Conservation (phyloP, 75 land plant genomes). For the Pinus tabuliformis region DNA sequence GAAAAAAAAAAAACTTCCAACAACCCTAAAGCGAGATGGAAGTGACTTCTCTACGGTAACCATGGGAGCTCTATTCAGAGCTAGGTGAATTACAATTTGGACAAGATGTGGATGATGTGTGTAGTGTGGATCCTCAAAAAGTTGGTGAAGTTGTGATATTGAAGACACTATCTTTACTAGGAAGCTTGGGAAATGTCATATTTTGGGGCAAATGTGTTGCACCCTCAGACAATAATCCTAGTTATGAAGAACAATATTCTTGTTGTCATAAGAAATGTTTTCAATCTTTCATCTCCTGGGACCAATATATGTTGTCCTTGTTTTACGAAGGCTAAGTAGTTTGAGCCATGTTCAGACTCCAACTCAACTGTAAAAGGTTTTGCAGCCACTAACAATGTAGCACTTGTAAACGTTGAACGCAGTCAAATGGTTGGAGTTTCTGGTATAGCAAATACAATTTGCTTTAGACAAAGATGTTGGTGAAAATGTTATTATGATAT, state of each 20-base stretch:
- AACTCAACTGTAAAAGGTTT: constrained; percentile 82
- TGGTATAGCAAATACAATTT: too few species aligned
- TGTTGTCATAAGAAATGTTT: constrained; percentile 84
- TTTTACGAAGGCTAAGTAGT: constrained; percentile 23
- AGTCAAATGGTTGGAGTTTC: too few species aligned
- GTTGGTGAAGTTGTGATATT: constrained; percentile 92
- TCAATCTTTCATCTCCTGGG: constrained; percentile 88
- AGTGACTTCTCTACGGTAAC: constrained; percentile 99
- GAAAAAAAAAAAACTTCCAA: constrained; percentile 84
- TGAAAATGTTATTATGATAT: too few species aligned
- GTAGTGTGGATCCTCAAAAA: constrained; percentile 97
- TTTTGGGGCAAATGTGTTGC: constrained; percentile 97
- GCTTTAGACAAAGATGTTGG: too few species aligned
- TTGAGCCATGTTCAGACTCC: constrained; percentile 1
- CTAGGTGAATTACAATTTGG: constrained; percentile 91
- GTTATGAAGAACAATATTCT: constrained; percentile 94
- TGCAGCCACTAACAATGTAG: constrained; percentile 91
- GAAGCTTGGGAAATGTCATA: constrained; percentile 99
- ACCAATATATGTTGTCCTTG: constrained; percentile 68
- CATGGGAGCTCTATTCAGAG: constrained; percentile 78
- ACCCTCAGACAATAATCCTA: constrained; percentile 95
- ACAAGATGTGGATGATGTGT: constrained; percentile 99
- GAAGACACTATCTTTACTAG: constrained; percentile 78
- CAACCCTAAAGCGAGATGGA: constrained; percentile 96
- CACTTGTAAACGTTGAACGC: constrained; percentile 96